Evolutionary conservation across 2,329 filamentous ascomycete species (phyloP).

Genomic region (Penicillium paneum): DNA sequence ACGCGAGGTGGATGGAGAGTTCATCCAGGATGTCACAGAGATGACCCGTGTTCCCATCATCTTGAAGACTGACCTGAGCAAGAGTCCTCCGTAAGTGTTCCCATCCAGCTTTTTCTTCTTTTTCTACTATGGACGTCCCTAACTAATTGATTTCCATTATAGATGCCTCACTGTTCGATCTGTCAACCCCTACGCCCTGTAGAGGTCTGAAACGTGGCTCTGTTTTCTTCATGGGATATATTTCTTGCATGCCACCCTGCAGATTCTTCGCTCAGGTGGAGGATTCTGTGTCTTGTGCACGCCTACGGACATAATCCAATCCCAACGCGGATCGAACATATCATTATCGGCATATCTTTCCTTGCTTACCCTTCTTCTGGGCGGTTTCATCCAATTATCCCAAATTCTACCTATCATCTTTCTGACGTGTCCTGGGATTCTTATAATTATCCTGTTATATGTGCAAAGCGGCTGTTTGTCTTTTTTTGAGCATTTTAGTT

Average conservation of each 20-base stretch:
- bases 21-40: constrained; percentile 97
- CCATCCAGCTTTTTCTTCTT: background rate
- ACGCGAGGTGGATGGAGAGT: constrained; percentile 87
- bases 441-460: constrained; percentile 25
- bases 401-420: constrained; percentile 8
- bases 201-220: constrained; percentile 16
- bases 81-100: constrained; percentile 94
- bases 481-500: constrained; percentile 20
- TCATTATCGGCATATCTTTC: constrained; percentile 16
- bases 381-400: constrained; percentile 7
- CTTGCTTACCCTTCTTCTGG: constrained; percentile 13
- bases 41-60: constrained; percentile 98
- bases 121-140: background rate
- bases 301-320: constrained; percentile 24
- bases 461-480: constrained; percentile 23
- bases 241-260: constrained; percentile 29
- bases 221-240: constrained; percentile 22
- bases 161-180: constrained; percentile 52
- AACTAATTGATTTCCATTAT: constrained; percentile 1
- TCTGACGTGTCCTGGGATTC: constrained; percentile 14
- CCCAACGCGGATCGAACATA: constrained; percentile 24
- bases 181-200: constrained; percentile 52
- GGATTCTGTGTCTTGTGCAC: constrained; percentile 8
- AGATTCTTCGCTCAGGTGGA: constrained; percentile 18
- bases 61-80: constrained; percentile 93